A percentile compares a stretch with the other conserved stretches of the same genome.
Evolutionary conservation across 2,329 filamentous ascomycete genomes (phyloP).

Genomic region (Diplodia sapinea): DNA sequence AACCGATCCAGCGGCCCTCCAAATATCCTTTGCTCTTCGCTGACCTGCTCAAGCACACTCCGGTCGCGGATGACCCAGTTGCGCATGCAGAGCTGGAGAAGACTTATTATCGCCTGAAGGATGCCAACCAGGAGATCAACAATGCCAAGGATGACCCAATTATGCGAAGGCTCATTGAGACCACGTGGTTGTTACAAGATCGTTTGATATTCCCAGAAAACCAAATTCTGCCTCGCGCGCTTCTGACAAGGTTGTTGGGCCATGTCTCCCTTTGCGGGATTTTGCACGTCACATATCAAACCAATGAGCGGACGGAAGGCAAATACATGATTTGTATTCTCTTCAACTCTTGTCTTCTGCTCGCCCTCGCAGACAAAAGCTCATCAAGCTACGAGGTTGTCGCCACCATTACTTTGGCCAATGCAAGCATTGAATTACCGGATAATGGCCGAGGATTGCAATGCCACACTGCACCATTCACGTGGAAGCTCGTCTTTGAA

Average conservation of each 20-base stretch:
- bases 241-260: conserved; percentile 71
- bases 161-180: conserved; percentile 73
- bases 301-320: conserved; percentile 69
- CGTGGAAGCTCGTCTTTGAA: conserved; percentile 91
- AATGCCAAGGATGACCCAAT: conserved; percentile 77
- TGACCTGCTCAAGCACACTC: conserved; percentile 82
- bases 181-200: conserved; percentile 84
- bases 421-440: conserved; percentile 70
- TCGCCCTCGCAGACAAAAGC: conserved; percentile 71
- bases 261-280: conserved; percentile 82
- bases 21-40: conserved; percentile 87
- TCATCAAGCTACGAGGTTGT: conserved; percentile 74
- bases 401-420: conserved; percentile 72
- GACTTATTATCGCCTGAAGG: conserved; percentile 72
- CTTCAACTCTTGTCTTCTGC: conserved; percentile 79
- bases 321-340: conserved; percentile 84
- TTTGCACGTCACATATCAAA: conserved; percentile 83
- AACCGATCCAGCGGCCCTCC: conserved; percentile 93
- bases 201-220: conserved; percentile 75
- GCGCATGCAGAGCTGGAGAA: conserved; percentile 81
- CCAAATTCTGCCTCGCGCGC: conserved; percentile 49
- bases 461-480: conserved; percentile 83
- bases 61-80: conserved; percentile 81
- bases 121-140: conserved; percentile 81
- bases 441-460: conserved; percentile 82